phyloP scores from a whole-genome alignment of 495 filamentous ascomycete species.

The Penicillium chermesinum region DNA sequence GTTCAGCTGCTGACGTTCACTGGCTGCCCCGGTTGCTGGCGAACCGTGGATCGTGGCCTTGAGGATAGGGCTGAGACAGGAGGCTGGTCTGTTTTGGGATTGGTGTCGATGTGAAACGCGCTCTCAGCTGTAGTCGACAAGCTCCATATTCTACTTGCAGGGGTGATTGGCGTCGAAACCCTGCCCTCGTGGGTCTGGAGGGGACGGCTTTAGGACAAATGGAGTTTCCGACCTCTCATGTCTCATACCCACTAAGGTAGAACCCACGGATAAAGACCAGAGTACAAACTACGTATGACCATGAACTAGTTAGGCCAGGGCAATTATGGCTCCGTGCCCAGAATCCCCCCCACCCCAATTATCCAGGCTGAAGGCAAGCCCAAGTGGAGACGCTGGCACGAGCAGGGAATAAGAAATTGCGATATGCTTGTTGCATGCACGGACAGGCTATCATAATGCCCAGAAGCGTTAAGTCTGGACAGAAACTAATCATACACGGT shows the following conservation, averaged over 20 bases:
- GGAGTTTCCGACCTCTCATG: no score
- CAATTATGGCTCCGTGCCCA: no score
- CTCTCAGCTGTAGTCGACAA: conserved; percentile 4
- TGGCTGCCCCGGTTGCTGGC: conserved; percentile 1
- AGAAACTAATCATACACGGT: conserved; percentile 14
- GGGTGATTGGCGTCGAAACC: background rate
- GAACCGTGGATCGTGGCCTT: background rate
- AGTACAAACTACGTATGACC: no score
- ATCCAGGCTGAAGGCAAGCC: no score
- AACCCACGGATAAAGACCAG: no score
- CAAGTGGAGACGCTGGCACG: no score
- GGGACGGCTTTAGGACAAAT: no score
- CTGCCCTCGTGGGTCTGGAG: no score
- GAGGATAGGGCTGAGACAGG: conserved; percentile 10
- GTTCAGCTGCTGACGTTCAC: conserved; percentile 26
- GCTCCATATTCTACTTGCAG: background rate
- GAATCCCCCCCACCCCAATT: no score
- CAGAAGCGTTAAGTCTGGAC: background rate
- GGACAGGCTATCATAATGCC: background rate
- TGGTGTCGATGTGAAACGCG: background rate
- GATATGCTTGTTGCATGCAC: background rate
- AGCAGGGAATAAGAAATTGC: background rate
- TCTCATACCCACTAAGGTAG: no score
- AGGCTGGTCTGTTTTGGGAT: background rate
- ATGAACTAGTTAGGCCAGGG: no score